Conservation (phyloP, 345 rosid species). For the Litchi chinensis region DNA sequence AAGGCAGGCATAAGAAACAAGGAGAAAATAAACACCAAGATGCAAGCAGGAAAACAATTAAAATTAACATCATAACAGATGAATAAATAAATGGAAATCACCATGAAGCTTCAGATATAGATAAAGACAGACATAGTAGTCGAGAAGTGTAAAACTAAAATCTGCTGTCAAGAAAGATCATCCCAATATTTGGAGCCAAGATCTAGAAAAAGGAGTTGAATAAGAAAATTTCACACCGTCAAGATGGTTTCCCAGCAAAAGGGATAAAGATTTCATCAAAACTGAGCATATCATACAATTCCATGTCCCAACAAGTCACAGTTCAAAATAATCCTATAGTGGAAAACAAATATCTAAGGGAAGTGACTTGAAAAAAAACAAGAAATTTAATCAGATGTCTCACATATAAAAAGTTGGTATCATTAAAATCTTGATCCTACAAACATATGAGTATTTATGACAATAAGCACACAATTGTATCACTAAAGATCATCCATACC, state of each 20-base stretch:
- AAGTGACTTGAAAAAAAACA: neutral
- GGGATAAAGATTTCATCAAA: neutral
- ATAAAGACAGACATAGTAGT: neutral
- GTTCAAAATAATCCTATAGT: neutral
- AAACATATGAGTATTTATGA: neutral
- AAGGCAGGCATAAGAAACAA: conserved; percentile 25
- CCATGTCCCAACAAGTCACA: neutral
- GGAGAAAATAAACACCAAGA: conserved; percentile 6
- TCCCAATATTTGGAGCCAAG: neutral
- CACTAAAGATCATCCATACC: neutral
- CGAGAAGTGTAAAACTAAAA: conserved; percentile 3
- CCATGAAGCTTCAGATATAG: conserved; percentile 6
- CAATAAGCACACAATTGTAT: neutral
- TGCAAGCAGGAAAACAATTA: neutral
- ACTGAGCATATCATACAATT: neutral
- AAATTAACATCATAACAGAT: neutral
- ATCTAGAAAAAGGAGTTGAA: neutral
- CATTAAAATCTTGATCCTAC: neutral
- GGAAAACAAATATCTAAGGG: neutral
- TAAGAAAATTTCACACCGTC: neutral
- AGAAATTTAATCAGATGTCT: neutral
- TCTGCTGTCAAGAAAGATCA: conserved; percentile 4
- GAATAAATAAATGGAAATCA: neutral
- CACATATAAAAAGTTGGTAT: neutral
- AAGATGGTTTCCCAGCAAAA: neutral